Conservation (phyloP, 2,329 filamentous ascomycete species). For the Cordyceps pruinosa region DNA sequence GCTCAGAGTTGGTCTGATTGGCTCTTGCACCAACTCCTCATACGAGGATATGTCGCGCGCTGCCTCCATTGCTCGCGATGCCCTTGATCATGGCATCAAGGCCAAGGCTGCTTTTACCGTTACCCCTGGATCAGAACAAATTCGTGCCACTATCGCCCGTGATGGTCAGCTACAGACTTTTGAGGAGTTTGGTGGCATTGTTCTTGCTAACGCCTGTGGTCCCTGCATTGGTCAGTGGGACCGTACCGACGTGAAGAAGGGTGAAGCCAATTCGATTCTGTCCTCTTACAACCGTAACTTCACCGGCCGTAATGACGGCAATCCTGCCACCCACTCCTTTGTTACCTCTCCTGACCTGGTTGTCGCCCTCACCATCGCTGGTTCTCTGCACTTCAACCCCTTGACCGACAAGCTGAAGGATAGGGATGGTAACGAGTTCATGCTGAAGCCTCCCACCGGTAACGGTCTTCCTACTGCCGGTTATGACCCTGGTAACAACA, state of each 20-base stretch:
- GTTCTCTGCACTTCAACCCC: constrained; percentile 88
- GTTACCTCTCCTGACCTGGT: constrained; percentile 87
- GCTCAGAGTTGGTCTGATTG: constrained; percentile 93
- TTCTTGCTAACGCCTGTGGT: constrained; percentile 91
- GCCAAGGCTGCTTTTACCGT: constrained; percentile 90
- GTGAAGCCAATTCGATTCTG: constrained; percentile 90
- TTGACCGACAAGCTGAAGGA: constrained; percentile 86
- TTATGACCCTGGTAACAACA: constrained; percentile 87
- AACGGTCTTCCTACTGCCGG: constrained; percentile 72
- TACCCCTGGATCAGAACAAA: constrained; percentile 94
- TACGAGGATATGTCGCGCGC: constrained; percentile 89
- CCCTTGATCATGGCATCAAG: constrained; percentile 87
- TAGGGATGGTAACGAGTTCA: constrained; percentile 95
- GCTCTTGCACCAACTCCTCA: constrained; percentile 91
- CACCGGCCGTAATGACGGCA: constrained; percentile 93
- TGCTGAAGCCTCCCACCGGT: constrained; percentile 72
- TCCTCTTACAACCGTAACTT: constrained; percentile 99
- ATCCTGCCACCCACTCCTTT: constrained; percentile 90
- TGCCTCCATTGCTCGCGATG: constrained; percentile 85
- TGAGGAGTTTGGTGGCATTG: constrained; percentile 90
- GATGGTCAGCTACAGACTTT: constrained; percentile 91
- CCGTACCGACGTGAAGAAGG: constrained; percentile 88
- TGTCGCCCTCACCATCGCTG: constrained; percentile 77
- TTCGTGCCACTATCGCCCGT: constrained; percentile 83
- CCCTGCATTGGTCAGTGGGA: constrained; percentile 96